Base-by-base conservation (phyloP, 371 early-diverging fungal species). In the Furculomyces boomerangus region DNA sequence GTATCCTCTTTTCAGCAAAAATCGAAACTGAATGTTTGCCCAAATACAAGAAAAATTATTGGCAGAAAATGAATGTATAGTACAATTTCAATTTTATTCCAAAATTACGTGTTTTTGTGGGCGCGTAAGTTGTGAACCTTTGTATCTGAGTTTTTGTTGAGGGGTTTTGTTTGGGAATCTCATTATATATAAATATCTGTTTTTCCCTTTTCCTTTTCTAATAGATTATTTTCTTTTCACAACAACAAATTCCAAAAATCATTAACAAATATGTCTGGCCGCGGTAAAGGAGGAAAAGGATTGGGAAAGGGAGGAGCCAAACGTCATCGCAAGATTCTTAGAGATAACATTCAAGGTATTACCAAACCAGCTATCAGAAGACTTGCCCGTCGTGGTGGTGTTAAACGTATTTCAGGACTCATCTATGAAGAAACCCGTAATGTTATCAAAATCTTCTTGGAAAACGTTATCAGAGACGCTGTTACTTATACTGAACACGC, bases 351-450 rank as follows among this genome's bases (percentile, higher is more conserved):
- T 72, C 84, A 88, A 78, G 96, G 96, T 67, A 98, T 99, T 68
- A 94, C 95, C 68, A 98, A 99, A 84, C 99, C 99, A 58, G 98
- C 99, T 65, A 97, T 99, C 70, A 96, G 99, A 75, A 93, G 99
- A 85, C 93, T 99, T 58, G 99, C 99, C 51, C 90, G 99, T 71
- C 93, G 99, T 88, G 99, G 98, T 70, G 99, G 99, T 84, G 99
- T 98, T 72, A 97, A 97, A 83, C 91, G 99, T 84, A 95, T 99
- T 76, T 93, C 93, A 53, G 94, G 93, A 56, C 89, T 94, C 57
- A 95, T 97, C 76, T 98, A 98, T 76, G 93, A 94, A 71, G 99
- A 98, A 72, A 95, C 98, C 64, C 91, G 97, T 71, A 79, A 78
- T 61, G 93, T 97, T 65, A 82, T 96, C 68, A 93, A 88, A 86